Evolutionary conservation across 2,329 filamentous ascomycete species (phyloP).

Genomic region (Nemania sp.): DNA sequence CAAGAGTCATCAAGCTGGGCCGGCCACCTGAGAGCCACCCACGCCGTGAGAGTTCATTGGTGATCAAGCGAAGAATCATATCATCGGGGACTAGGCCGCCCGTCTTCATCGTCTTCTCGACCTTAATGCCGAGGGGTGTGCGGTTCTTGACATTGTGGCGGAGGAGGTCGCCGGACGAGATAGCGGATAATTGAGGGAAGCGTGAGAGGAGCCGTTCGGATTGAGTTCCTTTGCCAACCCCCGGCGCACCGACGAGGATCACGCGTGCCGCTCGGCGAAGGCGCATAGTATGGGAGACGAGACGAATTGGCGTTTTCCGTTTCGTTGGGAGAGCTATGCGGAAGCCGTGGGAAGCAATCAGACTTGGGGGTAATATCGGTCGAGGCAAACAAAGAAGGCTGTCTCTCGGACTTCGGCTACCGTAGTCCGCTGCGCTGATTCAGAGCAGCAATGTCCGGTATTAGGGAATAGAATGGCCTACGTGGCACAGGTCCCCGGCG

Average conservation of each 20-base stretch:
- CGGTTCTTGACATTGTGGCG: conserved; percentile 91
- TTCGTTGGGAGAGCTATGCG: conserved; percentile 17
- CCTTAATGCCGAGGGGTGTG: conserved; percentile 90
- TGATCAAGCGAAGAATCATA: conserved; percentile 92
- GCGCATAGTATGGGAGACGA: conserved; percentile 62
- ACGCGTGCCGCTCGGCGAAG: conserved; percentile 87
- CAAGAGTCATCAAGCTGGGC: conserved; percentile 65
- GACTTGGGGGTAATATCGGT: not conserved
- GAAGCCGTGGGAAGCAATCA: conserved; percentile 14
- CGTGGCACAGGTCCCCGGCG: conserved; percentile 1
- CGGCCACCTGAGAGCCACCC: conserved; percentile 78
- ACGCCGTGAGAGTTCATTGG: conserved; percentile 84
- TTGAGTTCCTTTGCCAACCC: conserved; percentile 97
- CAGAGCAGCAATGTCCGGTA: conserved; percentile 12
- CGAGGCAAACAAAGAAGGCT: not conserved
- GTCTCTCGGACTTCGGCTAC: not conserved
- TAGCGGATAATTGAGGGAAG: conserved; percentile 89
- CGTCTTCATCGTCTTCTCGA: conserved; percentile 86
- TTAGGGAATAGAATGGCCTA: not conserved
- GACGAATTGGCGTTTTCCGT: conserved; percentile 26
- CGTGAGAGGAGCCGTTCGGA: conserved; percentile 86
- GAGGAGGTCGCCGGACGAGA: conserved; percentile 93
- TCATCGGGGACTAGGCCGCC: conserved; percentile 92
- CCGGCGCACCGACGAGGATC: conserved; percentile 95
- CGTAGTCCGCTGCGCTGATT: not conserved